Conservation (phyloP, 108 stramenopile species). For the Schizochytrium sp. region DNA sequence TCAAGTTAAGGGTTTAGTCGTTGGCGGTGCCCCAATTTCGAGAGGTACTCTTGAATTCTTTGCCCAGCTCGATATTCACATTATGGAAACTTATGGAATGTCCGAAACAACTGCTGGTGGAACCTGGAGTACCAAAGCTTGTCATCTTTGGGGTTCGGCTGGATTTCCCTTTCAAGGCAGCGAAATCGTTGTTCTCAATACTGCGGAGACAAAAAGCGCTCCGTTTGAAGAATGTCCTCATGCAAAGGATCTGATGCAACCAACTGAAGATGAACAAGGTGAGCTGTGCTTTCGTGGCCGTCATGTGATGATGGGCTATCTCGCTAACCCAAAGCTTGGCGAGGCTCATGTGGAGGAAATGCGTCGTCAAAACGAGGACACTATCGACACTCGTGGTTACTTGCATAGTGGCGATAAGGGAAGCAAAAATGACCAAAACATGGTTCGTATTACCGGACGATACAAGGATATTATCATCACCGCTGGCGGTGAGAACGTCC, state of each 20-base stretch:
- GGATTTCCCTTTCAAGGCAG: neutral
- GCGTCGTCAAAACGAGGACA: slow-evolving; percentile 76
- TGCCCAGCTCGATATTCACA: slow-evolving; percentile 81
- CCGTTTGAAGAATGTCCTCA: neutral
- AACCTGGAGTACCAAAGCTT: slow-evolving; percentile 67
- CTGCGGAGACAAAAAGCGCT: neutral
- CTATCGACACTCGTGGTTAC: slow-evolving; percentile 79
- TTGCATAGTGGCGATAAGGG: slow-evolving; percentile 76
- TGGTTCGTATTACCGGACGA: slow-evolving; percentile 65
- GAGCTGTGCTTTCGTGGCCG: slow-evolving; percentile 81
- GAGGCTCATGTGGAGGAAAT: slow-evolving; percentile 60
- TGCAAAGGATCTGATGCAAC: too few relatives aligned
- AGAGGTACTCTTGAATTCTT: slow-evolving; percentile 80
- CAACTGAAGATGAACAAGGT: slow-evolving; percentile 55
- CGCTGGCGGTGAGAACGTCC: slow-evolving; percentile 75
- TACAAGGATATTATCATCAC: slow-evolving; percentile 72
- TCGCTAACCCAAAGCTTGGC: slow-evolving; percentile 66
- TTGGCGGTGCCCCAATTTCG: slow-evolving; percentile 80
- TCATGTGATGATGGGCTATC: slow-evolving; percentile 80
- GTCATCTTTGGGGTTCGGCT: slow-evolving; percentile 61
- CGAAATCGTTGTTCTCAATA: neutral
- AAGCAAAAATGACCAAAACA: neutral
- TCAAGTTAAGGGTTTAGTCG: slow-evolving; percentile 71
- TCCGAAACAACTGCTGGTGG: slow-evolving; percentile 82
- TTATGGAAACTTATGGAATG: slow-evolving; percentile 81